These are phyloP conservation scores for Fusarium sulawesiense DNA, from an alignment of 2,329 filamentous ascomycete genomes.

Conservation along the genomic window DNA sequence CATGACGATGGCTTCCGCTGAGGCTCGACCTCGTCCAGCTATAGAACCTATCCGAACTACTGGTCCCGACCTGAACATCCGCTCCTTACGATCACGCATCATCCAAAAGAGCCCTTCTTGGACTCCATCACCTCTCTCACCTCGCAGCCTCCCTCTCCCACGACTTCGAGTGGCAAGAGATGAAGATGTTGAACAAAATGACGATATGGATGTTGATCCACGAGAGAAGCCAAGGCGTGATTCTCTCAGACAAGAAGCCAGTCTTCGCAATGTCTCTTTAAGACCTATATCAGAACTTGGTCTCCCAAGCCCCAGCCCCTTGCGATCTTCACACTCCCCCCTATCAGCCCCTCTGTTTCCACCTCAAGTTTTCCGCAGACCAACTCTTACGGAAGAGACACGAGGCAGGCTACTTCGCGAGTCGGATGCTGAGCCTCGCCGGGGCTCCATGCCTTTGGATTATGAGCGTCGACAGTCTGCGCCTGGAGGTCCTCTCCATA, in stretches of 20 bases:
- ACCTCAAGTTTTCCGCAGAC: slow-evolving; percentile 9
- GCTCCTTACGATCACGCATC: slow-evolving; percentile 20
- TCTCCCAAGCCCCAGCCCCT: slow-evolving; percentile 13
- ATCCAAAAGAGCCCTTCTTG: slow-evolving; percentile 40
- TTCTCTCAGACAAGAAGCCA: slow-evolving; percentile 12
- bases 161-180: slow-evolving; percentile 34
- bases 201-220: slow-evolving; percentile 33
- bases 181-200: slow-evolving; percentile 29
- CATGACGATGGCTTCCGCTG: slow-evolving; percentile 36
- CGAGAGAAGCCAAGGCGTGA: slow-evolving; percentile 20
- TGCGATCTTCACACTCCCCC: slow-evolving; percentile 28
- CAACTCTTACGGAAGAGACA: slow-evolving; percentile 38
- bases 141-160: slow-evolving; percentile 29
- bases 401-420: slow-evolving; percentile 34
- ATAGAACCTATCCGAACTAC: slow-evolving; percentile 44
- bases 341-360: slow-evolving; percentile 38
- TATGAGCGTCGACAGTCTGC: slow-evolving; percentile 40
- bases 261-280: slow-evolving; percentile 23
- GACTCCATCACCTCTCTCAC: slow-evolving; percentile 39
- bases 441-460: neutral
- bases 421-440: neutral
- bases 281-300: slow-evolving; percentile 31
- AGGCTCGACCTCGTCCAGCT: slow-evolving; percentile 32
- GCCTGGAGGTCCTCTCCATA: slow-evolving; percentile 23
- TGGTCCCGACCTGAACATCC: slow-evolving; percentile 23